A percentile compares a stretch with the other conserved stretches of the same genome.
These are phyloP conservation scores for Pichia sp. DNA, from an alignment of 1,139 yeast species.

Conservation along the genomic window DNA sequence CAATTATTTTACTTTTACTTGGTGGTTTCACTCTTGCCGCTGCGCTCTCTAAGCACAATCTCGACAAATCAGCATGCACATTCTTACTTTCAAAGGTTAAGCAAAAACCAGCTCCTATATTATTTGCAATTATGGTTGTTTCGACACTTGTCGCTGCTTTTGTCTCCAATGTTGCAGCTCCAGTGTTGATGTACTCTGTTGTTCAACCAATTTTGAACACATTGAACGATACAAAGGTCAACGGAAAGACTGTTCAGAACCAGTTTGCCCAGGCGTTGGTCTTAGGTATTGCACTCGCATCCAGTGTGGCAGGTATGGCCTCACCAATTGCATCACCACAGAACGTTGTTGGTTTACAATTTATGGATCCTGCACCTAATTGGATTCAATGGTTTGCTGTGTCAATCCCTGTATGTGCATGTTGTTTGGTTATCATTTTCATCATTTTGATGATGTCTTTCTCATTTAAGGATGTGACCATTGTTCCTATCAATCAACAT, in stretches of 20 bases:
- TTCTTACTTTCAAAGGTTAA: constrained; percentile 77
- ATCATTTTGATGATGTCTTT: constrained; percentile 59
- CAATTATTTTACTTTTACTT: constrained; percentile 76
- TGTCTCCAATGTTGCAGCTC: constrained; percentile 96
- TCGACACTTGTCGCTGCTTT: constrained; percentile 87
- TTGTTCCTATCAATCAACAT: constrained; percentile 52
- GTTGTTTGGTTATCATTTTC: constrained; percentile 66
- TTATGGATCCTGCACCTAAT: constrained; percentile 85
- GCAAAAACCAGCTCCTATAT: constrained; percentile 69
- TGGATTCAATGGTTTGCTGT: constrained; percentile 95
- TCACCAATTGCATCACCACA: constrained; percentile 97
- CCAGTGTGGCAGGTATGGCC: constrained; percentile 93
- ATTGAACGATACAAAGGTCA: constrained; percentile 57
- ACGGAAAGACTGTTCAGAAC: constrained; percentile 11
- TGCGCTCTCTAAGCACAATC: constrained; percentile 81
- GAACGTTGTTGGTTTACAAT: constrained; percentile 79
- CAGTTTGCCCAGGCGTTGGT: constrained; percentile 78
- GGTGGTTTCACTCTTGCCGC: constrained; percentile 97
- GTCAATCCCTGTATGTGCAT: constrained; percentile 67
- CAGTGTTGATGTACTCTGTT: constrained; percentile 83
- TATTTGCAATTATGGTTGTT: constrained; percentile 76
- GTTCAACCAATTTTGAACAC: constrained; percentile 84
- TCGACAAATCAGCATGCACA: constrained; percentile 81
- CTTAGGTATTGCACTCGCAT: constrained; percentile 84
- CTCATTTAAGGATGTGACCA: constrained; percentile 49